phyloP scores from a whole-genome alignment of 306 rosid genomes.

The Glycine latifolia region DNA sequence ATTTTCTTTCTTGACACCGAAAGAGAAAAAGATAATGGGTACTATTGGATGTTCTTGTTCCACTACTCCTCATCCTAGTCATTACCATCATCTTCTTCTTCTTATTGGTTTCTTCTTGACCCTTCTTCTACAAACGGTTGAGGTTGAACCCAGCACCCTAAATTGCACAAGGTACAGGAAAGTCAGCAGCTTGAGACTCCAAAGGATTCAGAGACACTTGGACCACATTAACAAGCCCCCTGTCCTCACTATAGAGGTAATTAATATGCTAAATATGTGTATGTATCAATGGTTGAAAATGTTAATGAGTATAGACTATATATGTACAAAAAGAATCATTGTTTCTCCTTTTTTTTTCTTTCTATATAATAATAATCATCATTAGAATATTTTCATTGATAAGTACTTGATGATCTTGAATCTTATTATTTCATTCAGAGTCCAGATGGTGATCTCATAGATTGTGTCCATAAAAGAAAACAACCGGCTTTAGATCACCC shows the following conservation, averaged over 20 bases:
- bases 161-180: conserved; percentile 63
- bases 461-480: conserved; percentile 67
- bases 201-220: conserved; percentile 83
- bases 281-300: neutral
- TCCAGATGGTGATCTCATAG: conserved; percentile 69
- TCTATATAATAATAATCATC: neutral
- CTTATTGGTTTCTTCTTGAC: conserved; percentile 43
- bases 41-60: neutral
- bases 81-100: neutral
- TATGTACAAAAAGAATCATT: too few species aligned
- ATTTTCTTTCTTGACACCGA: conserved; percentile 44
- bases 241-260: conserved; percentile 75
- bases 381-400: neutral
- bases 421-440: conserved; percentile 57
- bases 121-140: conserved; percentile 47
- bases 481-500: conserved; percentile 75
- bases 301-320: neutral
- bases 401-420: neutral
- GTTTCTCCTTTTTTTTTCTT: too few species aligned
- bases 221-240: conserved; percentile 84
- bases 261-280: conserved; percentile 7
- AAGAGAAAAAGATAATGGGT: conserved; percentile 42
- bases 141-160: conserved; percentile 47
- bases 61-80: neutral
- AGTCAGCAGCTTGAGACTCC: conserved; percentile 72